These are phyloP conservation scores for Prillingera fragicola DNA, from an alignment of 1,284 basidiomycete genomes.

Conservation along the genomic window DNA sequence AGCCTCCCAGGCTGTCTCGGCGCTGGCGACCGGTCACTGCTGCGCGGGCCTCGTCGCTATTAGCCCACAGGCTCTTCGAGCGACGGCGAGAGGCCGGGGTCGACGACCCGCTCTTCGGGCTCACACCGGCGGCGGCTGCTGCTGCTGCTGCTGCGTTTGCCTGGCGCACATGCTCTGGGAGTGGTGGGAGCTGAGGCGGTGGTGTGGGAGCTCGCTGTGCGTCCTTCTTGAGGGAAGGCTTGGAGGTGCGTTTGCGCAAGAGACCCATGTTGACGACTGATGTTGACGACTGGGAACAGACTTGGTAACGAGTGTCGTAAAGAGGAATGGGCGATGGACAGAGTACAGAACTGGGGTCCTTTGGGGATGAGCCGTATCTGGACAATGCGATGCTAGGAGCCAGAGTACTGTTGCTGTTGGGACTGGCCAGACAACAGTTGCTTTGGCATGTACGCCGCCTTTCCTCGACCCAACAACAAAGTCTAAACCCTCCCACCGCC, in stretches of 20 bases:
- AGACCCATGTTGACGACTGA: constrained; percentile 12
- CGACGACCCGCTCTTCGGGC: background rate
- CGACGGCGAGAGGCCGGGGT: constrained; percentile 2
- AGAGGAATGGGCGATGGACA: too few relatives aligned
- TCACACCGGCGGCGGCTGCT: background rate
- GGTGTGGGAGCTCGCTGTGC: constrained; percentile 9
- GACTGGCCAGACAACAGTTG: too few relatives aligned
- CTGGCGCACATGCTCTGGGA: constrained; percentile 15
- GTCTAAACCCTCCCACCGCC: too few relatives aligned
- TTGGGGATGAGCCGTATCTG: too few relatives aligned
- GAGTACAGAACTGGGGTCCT: too few relatives aligned
- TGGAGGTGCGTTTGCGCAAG: constrained; percentile 15
- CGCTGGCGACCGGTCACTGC: constrained; percentile 1
- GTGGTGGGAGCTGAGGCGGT: constrained; percentile 17
- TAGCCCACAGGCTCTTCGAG: constrained; percentile 6
- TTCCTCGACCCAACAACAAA: too few relatives aligned
- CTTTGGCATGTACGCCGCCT: too few relatives aligned
- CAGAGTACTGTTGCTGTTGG: too few relatives aligned
- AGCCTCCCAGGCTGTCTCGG: constrained; percentile 4
- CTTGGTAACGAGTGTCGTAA: too few relatives aligned
- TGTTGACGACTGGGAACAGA: too few relatives aligned
- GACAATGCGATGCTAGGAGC: too few relatives aligned
- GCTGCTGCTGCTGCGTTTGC: constrained; percentile 1
- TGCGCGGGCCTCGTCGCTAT: constrained; percentile 7
- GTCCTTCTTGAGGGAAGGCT: constrained; percentile 11